Evolutionary conservation across 208 protist genomes (phyloP).

Genomic region (Wallacemonas sp.): DNA sequence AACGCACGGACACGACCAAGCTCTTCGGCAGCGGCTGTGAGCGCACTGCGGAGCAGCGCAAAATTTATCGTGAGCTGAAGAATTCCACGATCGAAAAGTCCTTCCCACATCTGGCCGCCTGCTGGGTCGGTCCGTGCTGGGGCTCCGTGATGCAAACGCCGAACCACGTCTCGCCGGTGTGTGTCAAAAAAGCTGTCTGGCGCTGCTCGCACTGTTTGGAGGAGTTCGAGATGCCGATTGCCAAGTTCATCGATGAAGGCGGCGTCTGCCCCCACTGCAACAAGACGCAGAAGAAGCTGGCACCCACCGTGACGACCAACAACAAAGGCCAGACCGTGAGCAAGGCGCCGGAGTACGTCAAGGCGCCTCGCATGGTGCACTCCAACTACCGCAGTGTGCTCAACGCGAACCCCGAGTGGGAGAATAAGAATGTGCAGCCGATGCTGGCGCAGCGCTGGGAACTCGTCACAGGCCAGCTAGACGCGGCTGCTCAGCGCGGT

Average conservation of each 20-base stretch:
- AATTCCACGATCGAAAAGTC: slow-evolving; percentile 64
- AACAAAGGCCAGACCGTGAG: slow-evolving; percentile 24
- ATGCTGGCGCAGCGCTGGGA: slow-evolving; percentile 91
- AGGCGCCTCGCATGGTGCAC: slow-evolving; percentile 85
- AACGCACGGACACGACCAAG: slow-evolving; percentile 37
- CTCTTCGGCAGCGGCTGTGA: slow-evolving; percentile 60
- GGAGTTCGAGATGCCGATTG: slow-evolving; percentile 83
- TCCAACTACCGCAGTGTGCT: slow-evolving; percentile 84
- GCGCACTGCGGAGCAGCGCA: slow-evolving; percentile 53
- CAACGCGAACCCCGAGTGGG: slow-evolving; percentile 83
- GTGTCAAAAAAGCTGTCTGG: slow-evolving; percentile 78
- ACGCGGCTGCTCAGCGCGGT: slow-evolving; percentile 6
- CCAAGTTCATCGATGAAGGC: slow-evolving; percentile 66
- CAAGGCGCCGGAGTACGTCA: slow-evolving; percentile 42
- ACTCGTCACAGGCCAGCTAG: slow-evolving; percentile 55
- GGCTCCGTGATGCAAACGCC: slow-evolving; percentile 87
- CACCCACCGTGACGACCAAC: slow-evolving; percentile 19
- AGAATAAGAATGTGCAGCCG: slow-evolving; percentile 78
- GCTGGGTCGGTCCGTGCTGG: slow-evolving; percentile 89
- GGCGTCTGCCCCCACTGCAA: slow-evolving; percentile 84
- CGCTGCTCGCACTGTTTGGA: slow-evolving; percentile 76
- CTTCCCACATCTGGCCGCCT: slow-evolving; percentile 85
- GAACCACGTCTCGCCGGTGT: slow-evolving; percentile 63
- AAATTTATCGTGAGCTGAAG: slow-evolving; percentile 64
- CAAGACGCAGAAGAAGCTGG: slow-evolving; percentile 53